Evolutionary conservation across 2,329 filamentous ascomycete genomes (phyloP), one percentile per base, ranked within the genome.

Genomic region (Chrysosporium queenslandicum): DNA sequence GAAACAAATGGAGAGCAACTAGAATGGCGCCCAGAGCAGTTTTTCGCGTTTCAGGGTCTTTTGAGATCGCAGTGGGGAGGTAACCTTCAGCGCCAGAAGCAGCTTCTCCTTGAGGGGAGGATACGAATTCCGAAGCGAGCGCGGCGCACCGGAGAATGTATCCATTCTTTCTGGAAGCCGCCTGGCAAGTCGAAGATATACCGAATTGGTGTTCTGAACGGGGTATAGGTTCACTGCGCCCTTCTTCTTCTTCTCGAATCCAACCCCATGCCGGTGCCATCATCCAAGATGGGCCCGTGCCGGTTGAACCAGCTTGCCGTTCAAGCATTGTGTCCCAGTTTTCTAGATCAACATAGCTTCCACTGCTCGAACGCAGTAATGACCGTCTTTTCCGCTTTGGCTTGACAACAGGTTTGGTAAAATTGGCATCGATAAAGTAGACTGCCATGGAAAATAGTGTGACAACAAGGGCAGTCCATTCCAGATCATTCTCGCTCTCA

Each of bases 1-100:
- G 77, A n/a, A 94, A 73, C 2, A 97, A 74, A 69, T 98, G 92
- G 11, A 98, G 73, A 0, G 80, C 85, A 36, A 83, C 73, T 58
- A 94, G 73, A 34, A 91, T 77, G 48, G 86, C 75, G 61, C 86
- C 79, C 64, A 84, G 72, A 30, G 85, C 76, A 51, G 81, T 82
- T 52, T 78, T 75, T 40, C 81, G 77, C 46, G 75, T 74, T 53
- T 80, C 78, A 48, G 71, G 70, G 34, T 77, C 71, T 51, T 74
- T 77, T 48, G 76, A 69, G 56, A 61, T 66, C 29, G 67, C 78
- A 0, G 82, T 86, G 25, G 86, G 84, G 51, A 90, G 72, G 61
- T 82, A 86, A 1, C 84, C 83, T 8, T 74, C 68, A 3, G 67
- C 61, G n/a, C 71, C 73, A 47, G 79, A 71, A 3, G 78, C 77